phyloP scores from a whole-genome alignment of 2,329 filamentous ascomycete species.

The Nemania abortiva region DNA sequence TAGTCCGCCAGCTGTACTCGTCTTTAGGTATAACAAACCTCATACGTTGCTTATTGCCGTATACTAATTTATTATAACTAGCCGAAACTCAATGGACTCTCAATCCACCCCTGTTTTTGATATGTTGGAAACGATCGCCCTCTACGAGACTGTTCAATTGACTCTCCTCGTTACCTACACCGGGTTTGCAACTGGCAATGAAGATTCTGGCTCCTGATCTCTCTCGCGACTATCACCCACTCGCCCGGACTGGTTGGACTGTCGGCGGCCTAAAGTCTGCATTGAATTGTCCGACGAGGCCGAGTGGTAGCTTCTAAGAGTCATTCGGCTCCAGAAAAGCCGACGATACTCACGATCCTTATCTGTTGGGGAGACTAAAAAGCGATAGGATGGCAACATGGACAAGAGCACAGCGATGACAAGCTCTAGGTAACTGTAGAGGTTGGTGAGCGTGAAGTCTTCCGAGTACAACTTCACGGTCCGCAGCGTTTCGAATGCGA shows the following conservation, averaged over 20 bases:
- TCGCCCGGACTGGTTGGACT: not conserved
- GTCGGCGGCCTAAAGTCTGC: not conserved
- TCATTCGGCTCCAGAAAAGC: conserved; percentile 12
- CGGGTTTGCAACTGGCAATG: not conserved
- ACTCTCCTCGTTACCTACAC: not conserved
- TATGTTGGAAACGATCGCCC: too few relatives aligned
- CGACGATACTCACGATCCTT: conserved; percentile 39
- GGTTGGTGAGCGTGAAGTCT: conserved; percentile 30
- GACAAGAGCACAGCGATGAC: conserved; percentile 37
- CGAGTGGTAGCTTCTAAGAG: conserved; percentile 1
- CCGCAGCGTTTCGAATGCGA: conserved; percentile 39
- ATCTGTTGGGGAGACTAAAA: conserved; percentile 37
- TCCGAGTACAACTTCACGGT: conserved; percentile 35
- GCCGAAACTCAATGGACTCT: too few relatives aligned
- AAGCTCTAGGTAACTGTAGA: conserved; percentile 40
- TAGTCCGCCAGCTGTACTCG: too few relatives aligned
- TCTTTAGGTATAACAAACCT: too few relatives aligned
- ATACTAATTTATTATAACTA: too few relatives aligned
- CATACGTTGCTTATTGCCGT: too few relatives aligned
- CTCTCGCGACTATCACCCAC: not conserved
- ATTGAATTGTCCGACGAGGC: not conserved
- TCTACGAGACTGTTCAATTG: too few relatives aligned
- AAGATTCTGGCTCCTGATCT: not conserved
- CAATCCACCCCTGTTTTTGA: too few relatives aligned
- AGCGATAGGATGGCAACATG: conserved; percentile 43